A percentile compares a stretch with the other conserved stretches of the same genome.
Conservation (phyloP, 768 basidiomycete species). For the Hydnomerulius pinastri region DNA sequence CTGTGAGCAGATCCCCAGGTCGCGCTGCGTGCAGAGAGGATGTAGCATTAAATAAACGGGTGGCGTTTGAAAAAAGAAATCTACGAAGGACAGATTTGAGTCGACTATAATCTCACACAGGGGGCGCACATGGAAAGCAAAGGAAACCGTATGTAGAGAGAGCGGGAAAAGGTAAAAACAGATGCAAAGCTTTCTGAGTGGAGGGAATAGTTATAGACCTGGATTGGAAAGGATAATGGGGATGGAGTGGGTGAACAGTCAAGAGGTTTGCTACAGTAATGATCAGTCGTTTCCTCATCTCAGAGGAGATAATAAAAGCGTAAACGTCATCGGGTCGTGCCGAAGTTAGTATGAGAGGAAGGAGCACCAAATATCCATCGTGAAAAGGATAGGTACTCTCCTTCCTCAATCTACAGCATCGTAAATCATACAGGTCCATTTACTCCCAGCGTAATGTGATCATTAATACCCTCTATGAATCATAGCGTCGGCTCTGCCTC, state of each 20-base stretch:
- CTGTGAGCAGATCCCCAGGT: too few relatives aligned
- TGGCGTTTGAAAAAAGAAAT: neutral
- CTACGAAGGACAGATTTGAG: conserved; percentile 2
- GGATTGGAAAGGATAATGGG: neutral
- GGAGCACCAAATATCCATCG: too few relatives aligned
- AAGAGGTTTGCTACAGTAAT: conserved; percentile 15
- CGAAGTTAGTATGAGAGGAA: conserved; percentile 12
- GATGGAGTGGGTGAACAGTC: neutral
- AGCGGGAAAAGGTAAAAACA: neutral
- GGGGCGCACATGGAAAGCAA: neutral
- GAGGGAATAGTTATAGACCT: neutral
- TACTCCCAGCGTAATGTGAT: conserved; percentile 16
- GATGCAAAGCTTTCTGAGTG: neutral
- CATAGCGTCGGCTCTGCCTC: conserved; percentile 9
- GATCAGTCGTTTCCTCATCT: conserved; percentile 6
- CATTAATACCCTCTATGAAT: conserved; percentile 19
- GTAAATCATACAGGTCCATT: conserved; percentile 17
- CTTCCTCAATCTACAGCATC: conserved; percentile 25
- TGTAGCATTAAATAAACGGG: conserved; percentile 9
- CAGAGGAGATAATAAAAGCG: conserved; percentile 2
- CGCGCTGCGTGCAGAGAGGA: neutral
- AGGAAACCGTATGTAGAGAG: neutral
- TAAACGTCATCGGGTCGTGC: conserved; percentile 4
- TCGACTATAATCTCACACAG: neutral
- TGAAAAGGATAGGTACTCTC: conserved; percentile 12